Conservation (phyloP, 306 rosid genomes). For the Glycine tomentella region DNA sequence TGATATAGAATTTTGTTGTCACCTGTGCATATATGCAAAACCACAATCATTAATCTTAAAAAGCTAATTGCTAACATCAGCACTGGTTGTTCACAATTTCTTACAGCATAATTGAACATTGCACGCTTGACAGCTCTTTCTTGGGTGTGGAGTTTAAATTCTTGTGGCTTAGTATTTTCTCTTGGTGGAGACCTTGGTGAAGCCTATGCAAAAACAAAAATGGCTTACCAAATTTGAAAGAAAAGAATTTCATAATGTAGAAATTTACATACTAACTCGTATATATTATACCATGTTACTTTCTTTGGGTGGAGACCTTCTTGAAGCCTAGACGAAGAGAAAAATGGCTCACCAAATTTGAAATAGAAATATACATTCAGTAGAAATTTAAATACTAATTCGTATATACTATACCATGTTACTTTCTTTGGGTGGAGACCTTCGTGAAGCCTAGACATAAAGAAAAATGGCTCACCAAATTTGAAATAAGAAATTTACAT, state of each 20-base stretch:
- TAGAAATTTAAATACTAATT: slow-evolving; percentile 17
- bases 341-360: slow-evolving; percentile 32
- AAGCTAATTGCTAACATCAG: slow-evolving; percentile 7
- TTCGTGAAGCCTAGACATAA: slow-evolving; percentile 56
- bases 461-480: slow-evolving; percentile 32
- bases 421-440: slow-evolving; percentile 59
- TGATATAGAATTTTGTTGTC: slow-evolving; percentile 71
- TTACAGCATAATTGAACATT: slow-evolving; percentile 86
- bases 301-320: slow-evolving; percentile 63
- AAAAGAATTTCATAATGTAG: background rate
- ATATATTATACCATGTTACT: slow-evolving; percentile 8
- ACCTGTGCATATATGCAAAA: slow-evolving; percentile 56
- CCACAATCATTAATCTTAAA: slow-evolving; percentile 30
- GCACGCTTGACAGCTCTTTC: slow-evolving; percentile 91
- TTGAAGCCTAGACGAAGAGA: slow-evolving; percentile 54
- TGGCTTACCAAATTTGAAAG: slow-evolving; percentile 31
- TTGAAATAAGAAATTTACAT: background rate
- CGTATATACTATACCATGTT: background rate
- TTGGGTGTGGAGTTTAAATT: slow-evolving; percentile 81
- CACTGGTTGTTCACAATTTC: slow-evolving; percentile 30
- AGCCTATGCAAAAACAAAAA: background rate
- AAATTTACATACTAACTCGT: slow-evolving; percentile 24
- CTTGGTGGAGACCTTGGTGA: slow-evolving; percentile 54
- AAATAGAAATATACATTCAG: background rate
- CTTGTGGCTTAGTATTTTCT: slow-evolving; percentile 84